Conservation (phyloP, 2,329 filamentous ascomycete genomes). For the Fusarium sororula region DNA sequence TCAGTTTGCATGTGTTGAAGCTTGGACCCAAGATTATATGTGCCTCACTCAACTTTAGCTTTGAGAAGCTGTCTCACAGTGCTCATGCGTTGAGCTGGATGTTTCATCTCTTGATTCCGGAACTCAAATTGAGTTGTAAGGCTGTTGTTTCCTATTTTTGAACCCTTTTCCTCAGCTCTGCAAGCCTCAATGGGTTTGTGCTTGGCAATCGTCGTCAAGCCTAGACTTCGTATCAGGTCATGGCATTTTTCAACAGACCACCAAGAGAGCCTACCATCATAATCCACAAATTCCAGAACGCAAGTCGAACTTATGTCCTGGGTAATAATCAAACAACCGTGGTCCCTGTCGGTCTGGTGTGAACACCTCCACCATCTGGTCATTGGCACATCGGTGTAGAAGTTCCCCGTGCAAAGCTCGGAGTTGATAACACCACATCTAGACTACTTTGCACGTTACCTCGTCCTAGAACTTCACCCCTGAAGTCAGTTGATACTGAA, state of each 20-base stretch:
- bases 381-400: slow-evolving; percentile 8
- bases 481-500: slow-evolving; percentile 18
- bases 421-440: slow-evolving; percentile 33
- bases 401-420: slow-evolving; percentile 5
- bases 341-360: slow-evolving; percentile 20
- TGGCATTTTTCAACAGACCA: slow-evolving; percentile 29
- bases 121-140: not conserved
- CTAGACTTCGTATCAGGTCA: slow-evolving; percentile 26
- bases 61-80: slow-evolving; percentile 21
- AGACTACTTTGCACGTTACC: not conserved
- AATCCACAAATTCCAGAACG: slow-evolving; percentile 37
- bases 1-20: slow-evolving; percentile 14
- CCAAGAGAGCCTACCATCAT: slow-evolving; percentile 10
- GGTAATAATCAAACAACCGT: slow-evolving; percentile 14
- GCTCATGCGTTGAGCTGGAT: slow-evolving; percentile 3
- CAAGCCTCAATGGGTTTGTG: not conserved
- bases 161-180: not conserved
- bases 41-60: slow-evolving; percentile 21
- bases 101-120: slow-evolving; percentile 9
- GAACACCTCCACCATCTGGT: slow-evolving; percentile 36
- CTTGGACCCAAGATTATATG: slow-evolving; percentile 15
- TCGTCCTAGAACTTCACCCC: slow-evolving; percentile 12
- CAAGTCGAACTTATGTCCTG: slow-evolving; percentile 23
- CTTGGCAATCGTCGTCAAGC: slow-evolving; percentile 7
- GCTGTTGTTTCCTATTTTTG: not conserved